Evolutionary conservation across 305 asterid genomes (phyloP), one percentile per base, ranked within the genome.

Genomic region (Lippia alba): DNA sequence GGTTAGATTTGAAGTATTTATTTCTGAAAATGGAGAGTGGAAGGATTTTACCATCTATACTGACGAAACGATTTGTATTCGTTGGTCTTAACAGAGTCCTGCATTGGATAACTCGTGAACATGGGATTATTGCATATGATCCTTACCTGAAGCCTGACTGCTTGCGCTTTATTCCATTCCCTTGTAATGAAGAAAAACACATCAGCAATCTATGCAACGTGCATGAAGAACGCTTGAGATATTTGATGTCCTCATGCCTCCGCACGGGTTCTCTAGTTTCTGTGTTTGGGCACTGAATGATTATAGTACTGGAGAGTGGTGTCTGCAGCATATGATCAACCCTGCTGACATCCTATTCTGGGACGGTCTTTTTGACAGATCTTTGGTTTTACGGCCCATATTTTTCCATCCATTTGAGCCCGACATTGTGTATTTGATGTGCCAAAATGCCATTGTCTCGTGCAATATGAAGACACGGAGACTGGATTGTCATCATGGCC

Each of bases 11-110:
- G 54, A 34, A 14, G 63, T 67, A 6, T 67, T 33, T n/a, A 1
- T 41, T 9, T 53, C 72, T 30, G 63, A 53, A 36, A 55, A 1
- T 12, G 54, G 72, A 10, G 54, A 39, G 41, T 67, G 72, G 72
- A 56, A 39, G 54, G 12, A 45, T 34, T 67, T 34, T 36, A 45
- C 6, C 1, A 17, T 53, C 19, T 14, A 2, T 46, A 16, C 19
- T 20, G 24, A 8, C n/a, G 12, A 11, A 18, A 11, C 1, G 14
- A 8, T 67, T 17, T 3, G 19, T 11, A 4, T 67, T 24, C 3
- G 6, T 4, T 9, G 1, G 12, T 4, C 19, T 39, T 12, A 12
- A 12, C 8, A 51, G 62, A 12, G 19, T 8, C 56, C 10, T 67
- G 53, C 73, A 55, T 12, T 67, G 73, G 73, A 8, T 67, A 41